Conservation (phyloP, 2,329 filamentous ascomycete species). For the Phymatotrichopsis omnivora region DNA sequence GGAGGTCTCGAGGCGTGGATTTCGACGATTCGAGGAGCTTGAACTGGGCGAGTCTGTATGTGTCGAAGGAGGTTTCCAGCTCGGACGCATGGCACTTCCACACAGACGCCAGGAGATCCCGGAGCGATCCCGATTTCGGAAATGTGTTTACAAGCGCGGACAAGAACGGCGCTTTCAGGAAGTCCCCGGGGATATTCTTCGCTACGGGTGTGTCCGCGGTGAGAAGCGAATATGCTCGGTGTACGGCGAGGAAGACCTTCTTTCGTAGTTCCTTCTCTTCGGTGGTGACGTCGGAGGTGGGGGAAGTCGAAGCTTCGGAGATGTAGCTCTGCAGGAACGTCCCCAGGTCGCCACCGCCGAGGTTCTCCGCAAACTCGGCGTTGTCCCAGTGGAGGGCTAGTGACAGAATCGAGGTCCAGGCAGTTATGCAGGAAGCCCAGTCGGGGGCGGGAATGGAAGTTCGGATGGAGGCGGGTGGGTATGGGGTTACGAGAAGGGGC, state of each 20-base stretch:
- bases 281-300: not conserved
- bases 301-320: not conserved
- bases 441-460: slow-evolving; percentile 10
- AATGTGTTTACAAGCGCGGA: slow-evolving; percentile 4
- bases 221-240: too few species aligned
- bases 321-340: too few species aligned
- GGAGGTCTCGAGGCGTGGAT: not conserved
- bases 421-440: slow-evolving; percentile 11
- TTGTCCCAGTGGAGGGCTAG: slow-evolving; percentile 4
- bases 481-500: slow-evolving; percentile 23
- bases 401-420: slow-evolving; percentile 12
- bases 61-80: not conserved
- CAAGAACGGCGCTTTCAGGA: slow-evolving; percentile 14
- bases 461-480: slow-evolving; percentile 11
- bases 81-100: slow-evolving; percentile 1
- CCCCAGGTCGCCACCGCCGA: too few species aligned
- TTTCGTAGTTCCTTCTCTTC: slow-evolving; percentile 2
- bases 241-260: too few species aligned
- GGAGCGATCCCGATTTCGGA: slow-evolving; percentile 1
- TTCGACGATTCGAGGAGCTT: slow-evolving; percentile 1
- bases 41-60: too few species aligned
- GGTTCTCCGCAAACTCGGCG: too few species aligned
- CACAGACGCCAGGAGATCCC: slow-evolving; percentile 3
- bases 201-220: not conserved
- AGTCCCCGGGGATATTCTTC: slow-evolving; percentile 2